phyloP scores from a whole-genome alignment of 1,139 yeast species.

The Scheffersomyces illinoinensis region DNA sequence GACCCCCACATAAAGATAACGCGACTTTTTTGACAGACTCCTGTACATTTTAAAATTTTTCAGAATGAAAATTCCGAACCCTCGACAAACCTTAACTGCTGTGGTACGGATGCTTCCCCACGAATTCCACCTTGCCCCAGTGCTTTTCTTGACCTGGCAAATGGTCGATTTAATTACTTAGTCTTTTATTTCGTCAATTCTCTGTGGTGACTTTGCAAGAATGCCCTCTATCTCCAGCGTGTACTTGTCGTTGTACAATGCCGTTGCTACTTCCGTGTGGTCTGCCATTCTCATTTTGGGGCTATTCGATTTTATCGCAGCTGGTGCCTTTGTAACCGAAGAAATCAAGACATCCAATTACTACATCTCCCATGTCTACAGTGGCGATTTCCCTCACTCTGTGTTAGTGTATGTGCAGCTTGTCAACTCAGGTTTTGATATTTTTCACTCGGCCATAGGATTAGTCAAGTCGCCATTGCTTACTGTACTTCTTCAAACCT shows the following conservation, averaged over 20 bases:
- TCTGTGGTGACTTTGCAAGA: background rate
- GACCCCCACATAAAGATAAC: background rate
- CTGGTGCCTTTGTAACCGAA: background rate
- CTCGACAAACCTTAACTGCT: background rate
- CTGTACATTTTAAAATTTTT: background rate
- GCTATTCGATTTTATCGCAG: constrained; percentile 12
- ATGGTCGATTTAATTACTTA: background rate
- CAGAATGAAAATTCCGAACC: background rate
- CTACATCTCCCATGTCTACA: constrained; percentile 11
- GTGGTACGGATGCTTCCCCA: background rate
- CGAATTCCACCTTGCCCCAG: background rate
- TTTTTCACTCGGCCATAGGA: constrained; percentile 26
- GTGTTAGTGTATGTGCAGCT: constrained; percentile 28
- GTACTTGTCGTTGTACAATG: constrained; percentile 50
- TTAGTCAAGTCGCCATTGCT: constrained; percentile 32
- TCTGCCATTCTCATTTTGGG: constrained; percentile 38
- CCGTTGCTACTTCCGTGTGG: constrained; percentile 72
- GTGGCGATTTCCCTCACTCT: constrained; percentile 28
- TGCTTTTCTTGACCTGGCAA: background rate
- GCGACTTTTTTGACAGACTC: background rate
- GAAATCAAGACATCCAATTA: constrained; percentile 2
- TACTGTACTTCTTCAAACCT: constrained; percentile 31
- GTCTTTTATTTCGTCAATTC: background rate
- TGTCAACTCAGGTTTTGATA: constrained; percentile 31
- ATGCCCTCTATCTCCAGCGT: constrained; percentile 2